Evolutionary conservation across 2,329 filamentous ascomycete species (phyloP).

Genomic region (Phialophora expanda): DNA sequence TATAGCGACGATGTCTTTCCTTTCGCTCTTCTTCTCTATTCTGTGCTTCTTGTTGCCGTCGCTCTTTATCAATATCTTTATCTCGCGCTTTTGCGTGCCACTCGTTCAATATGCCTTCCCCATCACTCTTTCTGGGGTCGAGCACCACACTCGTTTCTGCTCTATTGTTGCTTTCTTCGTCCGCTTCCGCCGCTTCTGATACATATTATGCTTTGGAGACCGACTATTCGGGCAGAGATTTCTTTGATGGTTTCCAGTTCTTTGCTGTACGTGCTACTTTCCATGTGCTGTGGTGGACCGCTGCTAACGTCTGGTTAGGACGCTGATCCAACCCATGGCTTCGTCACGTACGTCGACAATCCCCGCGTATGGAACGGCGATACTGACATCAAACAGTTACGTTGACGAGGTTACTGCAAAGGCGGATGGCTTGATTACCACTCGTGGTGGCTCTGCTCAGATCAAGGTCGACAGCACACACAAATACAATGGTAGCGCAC

Average conservation of each 20-base stretch:
- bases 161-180: conserved; percentile 36
- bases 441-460: conserved; percentile 37
- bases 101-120: conserved; percentile 39
- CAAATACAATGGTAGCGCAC: conserved; percentile 38
- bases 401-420: conserved; percentile 48
- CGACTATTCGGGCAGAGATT: conserved; percentile 53
- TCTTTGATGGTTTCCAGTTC: conserved; percentile 58
- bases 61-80: conserved; percentile 15
- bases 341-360: conserved; percentile 46
- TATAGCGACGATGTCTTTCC: conserved; percentile 15
- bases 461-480: conserved; percentile 31
- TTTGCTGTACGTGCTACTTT: conserved; percentile 42
- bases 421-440: conserved; percentile 41
- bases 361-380: not conserved
- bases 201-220: conserved; percentile 43
- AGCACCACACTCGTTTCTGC: conserved; percentile 40
- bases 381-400: conserved; percentile 43
- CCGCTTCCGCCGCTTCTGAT: conserved; percentile 25
- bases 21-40: conserved; percentile 18
- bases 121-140: conserved; percentile 41
- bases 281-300: not conserved
- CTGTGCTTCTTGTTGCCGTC: conserved; percentile 23
- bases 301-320: conserved; percentile 30
- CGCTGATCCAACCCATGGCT: conserved; percentile 56
- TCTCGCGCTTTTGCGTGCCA: conserved; percentile 27